Evolutionary conservation across 2,329 filamentous ascomycete genomes (phyloP).

Genomic region (Ascochyta clinopodiicola): DNA sequence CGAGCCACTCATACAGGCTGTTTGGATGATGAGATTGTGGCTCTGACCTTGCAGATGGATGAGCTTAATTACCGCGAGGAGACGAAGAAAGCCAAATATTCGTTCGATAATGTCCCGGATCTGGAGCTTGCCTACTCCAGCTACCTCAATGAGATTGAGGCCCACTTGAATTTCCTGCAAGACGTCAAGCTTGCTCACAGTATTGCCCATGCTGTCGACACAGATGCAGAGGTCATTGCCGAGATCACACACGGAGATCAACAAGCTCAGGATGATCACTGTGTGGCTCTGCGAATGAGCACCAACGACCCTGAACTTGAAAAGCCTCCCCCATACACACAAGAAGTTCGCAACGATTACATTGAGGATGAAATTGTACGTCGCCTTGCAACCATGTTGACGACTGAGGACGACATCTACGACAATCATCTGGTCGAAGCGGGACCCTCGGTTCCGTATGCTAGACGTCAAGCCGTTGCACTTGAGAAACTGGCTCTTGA

Average conservation of each 20-base stretch:
- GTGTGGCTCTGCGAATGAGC: too few species aligned
- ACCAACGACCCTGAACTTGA: too few species aligned
- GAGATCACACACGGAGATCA: slow-evolving; percentile 7
- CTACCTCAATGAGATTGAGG: slow-evolving; percentile 26
- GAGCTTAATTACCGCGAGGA: slow-evolving; percentile 19
- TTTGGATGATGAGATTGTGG: slow-evolving; percentile 34
- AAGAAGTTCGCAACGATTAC: too few species aligned
- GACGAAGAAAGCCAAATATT: slow-evolving; percentile 30
- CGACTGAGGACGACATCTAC: neutral
- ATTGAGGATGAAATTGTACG: too few species aligned
- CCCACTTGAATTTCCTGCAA: slow-evolving; percentile 18
- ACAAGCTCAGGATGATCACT: too few species aligned
- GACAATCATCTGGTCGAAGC: neutral
- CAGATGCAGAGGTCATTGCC: slow-evolving; percentile 24
- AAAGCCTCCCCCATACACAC: too few species aligned
- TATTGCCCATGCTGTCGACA: slow-evolving; percentile 30
- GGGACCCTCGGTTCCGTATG: slow-evolving; percentile 19
- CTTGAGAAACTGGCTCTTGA: slow-evolving; percentile 4
- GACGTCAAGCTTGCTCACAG: slow-evolving; percentile 33
- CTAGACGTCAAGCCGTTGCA: slow-evolving; percentile 15
- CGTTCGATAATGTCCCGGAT: slow-evolving; percentile 21
- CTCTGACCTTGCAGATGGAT: slow-evolving; percentile 35
- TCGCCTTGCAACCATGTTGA: too few species aligned
- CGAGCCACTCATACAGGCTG: slow-evolving; percentile 1
- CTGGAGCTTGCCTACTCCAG: slow-evolving; percentile 23